Conservation (phyloP, 2,329 filamentous ascomycete genomes). For the Diaporthe amygdali region DNA sequence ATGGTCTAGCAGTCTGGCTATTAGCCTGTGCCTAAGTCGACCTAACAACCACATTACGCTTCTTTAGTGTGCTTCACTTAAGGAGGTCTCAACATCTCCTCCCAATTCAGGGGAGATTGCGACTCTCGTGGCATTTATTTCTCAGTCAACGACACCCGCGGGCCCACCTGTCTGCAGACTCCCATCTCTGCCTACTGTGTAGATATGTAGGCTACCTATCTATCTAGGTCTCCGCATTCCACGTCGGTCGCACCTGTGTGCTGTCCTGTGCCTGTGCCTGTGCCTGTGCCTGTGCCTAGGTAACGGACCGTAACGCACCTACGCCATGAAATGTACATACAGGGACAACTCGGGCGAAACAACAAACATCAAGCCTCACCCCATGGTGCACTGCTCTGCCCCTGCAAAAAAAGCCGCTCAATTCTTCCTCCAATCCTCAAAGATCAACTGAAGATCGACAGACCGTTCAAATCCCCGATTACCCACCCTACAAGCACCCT, state of each 20-base stretch:
- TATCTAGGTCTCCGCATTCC: neutral
- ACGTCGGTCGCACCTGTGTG: neutral
- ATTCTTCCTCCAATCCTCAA: neutral
- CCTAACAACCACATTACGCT: neutral
- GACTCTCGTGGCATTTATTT: constrained; percentile 1
- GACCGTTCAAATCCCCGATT: neutral
- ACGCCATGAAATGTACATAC: neutral
- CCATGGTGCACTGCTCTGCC: neutral
- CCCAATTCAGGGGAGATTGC: constrained; percentile 12
- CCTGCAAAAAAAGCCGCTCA: no score
- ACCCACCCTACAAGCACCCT: constrained; percentile 2
- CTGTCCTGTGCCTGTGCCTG: neutral
- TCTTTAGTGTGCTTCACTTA: constrained; percentile 16
- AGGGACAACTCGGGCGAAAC: neutral
- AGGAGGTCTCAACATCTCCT: constrained; percentile 5
- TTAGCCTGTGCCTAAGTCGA: neutral
- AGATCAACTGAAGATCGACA: neutral
- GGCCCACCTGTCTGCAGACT: neutral
- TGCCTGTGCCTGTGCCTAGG: no score
- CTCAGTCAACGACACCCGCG: neutral
- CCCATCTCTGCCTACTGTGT: neutral
- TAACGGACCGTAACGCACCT: neutral
- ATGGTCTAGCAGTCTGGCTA: no score
- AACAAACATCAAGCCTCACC: neutral
- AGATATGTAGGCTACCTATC: neutral